Evolutionary conservation across 1,284 basidiomycete genomes (phyloP), one percentile per base, ranked within the genome.

Genomic region (Coniferiporia sulphurascens): DNA sequence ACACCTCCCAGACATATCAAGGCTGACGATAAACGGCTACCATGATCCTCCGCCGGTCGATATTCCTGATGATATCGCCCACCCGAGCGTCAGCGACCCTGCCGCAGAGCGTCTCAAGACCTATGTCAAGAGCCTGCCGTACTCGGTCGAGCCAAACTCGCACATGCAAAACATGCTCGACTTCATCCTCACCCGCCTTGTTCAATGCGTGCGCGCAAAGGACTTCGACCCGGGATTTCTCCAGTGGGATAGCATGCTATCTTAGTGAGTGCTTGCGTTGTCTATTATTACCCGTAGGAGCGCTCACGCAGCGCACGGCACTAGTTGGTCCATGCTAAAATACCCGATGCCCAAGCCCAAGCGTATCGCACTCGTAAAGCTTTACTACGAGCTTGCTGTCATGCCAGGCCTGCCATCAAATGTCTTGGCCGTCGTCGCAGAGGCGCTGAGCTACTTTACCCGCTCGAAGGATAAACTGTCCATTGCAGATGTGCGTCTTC

Each of bases 331-430:
- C 52, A 86, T 85, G 76, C 81, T 94, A 70, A 90, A 91, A 65
- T 94, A 93, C 69, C 91, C 91, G 13, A 87, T 95, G 68, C 89
- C 90, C 63, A 87, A 87, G 69, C 82, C 86, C 59, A 87, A 87
- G 63, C 81, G 93, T 58, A 85, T 94, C 56, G 78, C 77, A 46
- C 78, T 97, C 43, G 86, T 89, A 48, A 87, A 87, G 69, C 71
- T 98, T 3, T 97, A 91, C 74, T 97, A 91, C 68, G 76, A 84
- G 67, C 66, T 86, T 52, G 79, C 79, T 70, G 78, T 81, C 32
- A 74, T 73, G 71, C 81, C 81, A 65, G 87, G 85, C 70, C 82
- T 83, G 83, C 78, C 82, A 0, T 77, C 74, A 35, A 77, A 82
- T 62, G 72, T 85, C 41, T 76, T 89, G 52, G 81, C 81, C 7